phyloP scores from a whole-genome alignment of 179 eudicot species.

The Silene noctiflora region DNA sequence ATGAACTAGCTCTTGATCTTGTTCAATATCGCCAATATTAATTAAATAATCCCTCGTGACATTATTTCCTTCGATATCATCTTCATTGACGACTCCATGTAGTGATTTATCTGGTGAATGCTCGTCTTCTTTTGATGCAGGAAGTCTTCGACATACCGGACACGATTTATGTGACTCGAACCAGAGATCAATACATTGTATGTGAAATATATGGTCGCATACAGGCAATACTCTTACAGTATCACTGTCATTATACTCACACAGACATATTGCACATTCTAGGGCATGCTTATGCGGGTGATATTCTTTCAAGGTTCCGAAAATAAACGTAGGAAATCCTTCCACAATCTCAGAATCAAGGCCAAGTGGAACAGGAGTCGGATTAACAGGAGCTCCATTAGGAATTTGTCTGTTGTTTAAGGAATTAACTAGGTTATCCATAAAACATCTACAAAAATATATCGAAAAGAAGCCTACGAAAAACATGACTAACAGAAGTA shows the following conservation, averaged over 20 bases:
- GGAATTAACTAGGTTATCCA: conserved; percentile 36
- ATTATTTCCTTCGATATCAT: not conserved
- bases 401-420: conserved; percentile 38
- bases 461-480: conserved; percentile 57
- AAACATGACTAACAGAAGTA: conserved; percentile 46
- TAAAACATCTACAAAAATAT: conserved; percentile 59
- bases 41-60: conserved; percentile 25
- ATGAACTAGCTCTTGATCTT: not conserved
- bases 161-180: conserved; percentile 61
- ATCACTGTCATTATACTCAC: conserved; percentile 48
- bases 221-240: conserved; percentile 50
- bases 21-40: conserved; percentile 22
- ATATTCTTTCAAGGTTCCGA: conserved; percentile 49
- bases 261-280: conserved; percentile 77
- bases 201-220: conserved; percentile 77
- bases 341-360: conserved; percentile 40
- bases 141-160: conserved; percentile 61
- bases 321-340: conserved; percentile 51
- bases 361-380: conserved; percentile 32
- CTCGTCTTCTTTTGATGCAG: conserved; percentile 18
- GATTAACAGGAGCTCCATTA: conserved; percentile 27
- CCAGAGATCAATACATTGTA: conserved; percentile 76
- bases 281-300: conserved; percentile 47
- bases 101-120: conserved; percentile 8
- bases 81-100: not conserved